Base-by-base conservation (phyloP, 2,329 filamentous ascomycete genomes). In the Diplodia sapinea region DNA sequence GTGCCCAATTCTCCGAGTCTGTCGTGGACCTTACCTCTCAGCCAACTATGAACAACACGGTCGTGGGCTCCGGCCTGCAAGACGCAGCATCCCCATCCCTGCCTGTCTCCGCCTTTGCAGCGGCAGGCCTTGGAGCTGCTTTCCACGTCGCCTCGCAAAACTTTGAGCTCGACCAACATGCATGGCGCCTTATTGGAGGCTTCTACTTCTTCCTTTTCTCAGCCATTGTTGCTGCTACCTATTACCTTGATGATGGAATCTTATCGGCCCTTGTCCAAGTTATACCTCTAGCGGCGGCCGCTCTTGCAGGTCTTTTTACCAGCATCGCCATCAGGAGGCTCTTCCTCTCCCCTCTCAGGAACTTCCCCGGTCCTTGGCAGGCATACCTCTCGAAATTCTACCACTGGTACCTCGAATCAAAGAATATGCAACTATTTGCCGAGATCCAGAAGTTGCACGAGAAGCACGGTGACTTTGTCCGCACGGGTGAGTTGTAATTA, bases 241-340 rank as follows among this genome's bases (percentile, higher is more conserved):
- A 31, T 4, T 52, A 61, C 20, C 29, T 51, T 4, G 65, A 47
- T 5, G 29, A 54, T 47, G 62, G 50, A 15, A 13, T 43, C 5
- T 8, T 29, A 2, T 36, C 50, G 5, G 49, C 62, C 13, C 15
- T 43, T 15, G 5, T 36, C n/a, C 59, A 63, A 4, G 47, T 63
- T 6, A 5, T 29, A 1, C 59, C 59, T 26, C 26, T 66, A 9
- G 23, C 55, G 4, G 31, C 3, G 4, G 31, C 47, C 8, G 31
- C 55, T 4, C 31, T 59, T 23, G 68, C 55, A 23, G 70, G 72
- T 4, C 62, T 77, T 6, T 36, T 66, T 11, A 40, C 68, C 9
- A 81, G 79, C 69, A 79, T 82, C 20, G 36, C 74, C 9, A 62
- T 79, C n/a, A 79, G 82, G 69, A 75, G 81, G 20, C 68, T 74